Base-by-base conservation (phyloP, 2,329 filamentous ascomycete genomes). In the Pseudogymnoascus sp. region DNA sequence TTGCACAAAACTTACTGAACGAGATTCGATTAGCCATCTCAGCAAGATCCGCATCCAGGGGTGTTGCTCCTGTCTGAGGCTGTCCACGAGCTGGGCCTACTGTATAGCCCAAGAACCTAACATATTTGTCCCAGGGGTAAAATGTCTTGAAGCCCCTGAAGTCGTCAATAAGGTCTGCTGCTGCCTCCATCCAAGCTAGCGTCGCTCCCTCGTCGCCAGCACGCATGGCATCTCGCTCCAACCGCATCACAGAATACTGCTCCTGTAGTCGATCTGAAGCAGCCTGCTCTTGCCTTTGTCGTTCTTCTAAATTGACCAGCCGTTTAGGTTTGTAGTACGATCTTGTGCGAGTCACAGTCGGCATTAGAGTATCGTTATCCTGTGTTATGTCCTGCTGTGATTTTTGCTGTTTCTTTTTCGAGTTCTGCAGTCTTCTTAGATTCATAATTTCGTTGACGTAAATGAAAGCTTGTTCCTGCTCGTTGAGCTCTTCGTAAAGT, bases 401-500 rank as follows among this genome's bases (percentile, higher is more conserved):
- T 14, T 69, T 65, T 53, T 68, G 67, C 56, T 71, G 71, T 62
- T 65, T 68, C 49, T 66, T 77, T 42, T 74, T 72, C 14, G 40
- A 40, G 21, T 61, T 61, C 25, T 63, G 56, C 76, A 9, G 75
- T 76, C 63, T 82, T 81, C 66, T 83, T 83, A 21, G 92, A 77
- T 34, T 80, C 68, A 93, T 83, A 7, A 90, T 87, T 72, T 96
- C 88, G 36, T 88, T 88, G 59, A 90, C 85, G 60, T 92, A 84
- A 64, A 89, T 86, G 64, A 92, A 84, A 1, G 92, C 92, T 70
- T 91, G 86, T 69, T 92, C 88, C 21, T 84, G 86, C 76, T 88
- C 85, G 66, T 87, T 87, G 49, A 83, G 83, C 66, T 82, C 85
- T 72, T 96, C 91, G 71, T 96, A 96, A 74, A 97, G 85, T 69